A percentile compares a stretch with the other conserved stretches of the same genome.
These are phyloP conservation scores for Corynascus novoguineensis DNA, from an alignment of 495 filamentous ascomycete genomes.

Conservation along the genomic window DNA sequence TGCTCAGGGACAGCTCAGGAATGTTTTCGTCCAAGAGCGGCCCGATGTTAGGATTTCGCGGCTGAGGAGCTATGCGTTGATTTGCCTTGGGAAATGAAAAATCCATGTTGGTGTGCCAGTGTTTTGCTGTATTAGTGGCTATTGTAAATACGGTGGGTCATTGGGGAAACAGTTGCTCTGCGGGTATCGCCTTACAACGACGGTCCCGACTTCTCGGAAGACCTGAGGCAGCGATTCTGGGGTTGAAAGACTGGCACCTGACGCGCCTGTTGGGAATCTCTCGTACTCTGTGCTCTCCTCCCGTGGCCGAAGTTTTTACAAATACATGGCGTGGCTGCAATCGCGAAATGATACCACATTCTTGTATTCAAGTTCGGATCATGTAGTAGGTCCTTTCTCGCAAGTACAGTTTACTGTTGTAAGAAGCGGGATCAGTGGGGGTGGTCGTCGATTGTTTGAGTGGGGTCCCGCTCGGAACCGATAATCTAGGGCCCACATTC, in stretches of 20 bases:
- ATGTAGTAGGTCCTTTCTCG: too few species aligned
- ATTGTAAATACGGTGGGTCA: too few species aligned
- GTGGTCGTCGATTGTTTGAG: background rate
- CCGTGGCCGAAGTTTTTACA: background rate
- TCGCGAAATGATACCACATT: background rate
- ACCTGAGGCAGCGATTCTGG: too few species aligned
- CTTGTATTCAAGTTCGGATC: background rate
- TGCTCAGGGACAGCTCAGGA: conserved; percentile 4
- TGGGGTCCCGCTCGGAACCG: background rate
- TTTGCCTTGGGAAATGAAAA: background rate
- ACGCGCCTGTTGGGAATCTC: background rate
- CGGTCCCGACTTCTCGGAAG: too few species aligned
- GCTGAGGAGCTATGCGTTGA: background rate
- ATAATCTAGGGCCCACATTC: background rate
- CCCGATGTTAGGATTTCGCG: background rate
- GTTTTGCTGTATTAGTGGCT: too few species aligned
- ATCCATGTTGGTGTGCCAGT: too few species aligned
- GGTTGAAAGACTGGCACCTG: too few species aligned
- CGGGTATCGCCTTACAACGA: too few species aligned
- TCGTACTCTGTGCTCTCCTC: background rate
- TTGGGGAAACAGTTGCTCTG: too few species aligned
- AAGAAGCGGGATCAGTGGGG: background rate
- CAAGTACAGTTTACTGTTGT: too few species aligned
- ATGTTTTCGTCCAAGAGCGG: background rate
- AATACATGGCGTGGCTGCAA: background rate